phyloP scores from a whole-genome alignment of 1,139 yeast genomes.

The Wickerhamomyces sp. region DNA sequence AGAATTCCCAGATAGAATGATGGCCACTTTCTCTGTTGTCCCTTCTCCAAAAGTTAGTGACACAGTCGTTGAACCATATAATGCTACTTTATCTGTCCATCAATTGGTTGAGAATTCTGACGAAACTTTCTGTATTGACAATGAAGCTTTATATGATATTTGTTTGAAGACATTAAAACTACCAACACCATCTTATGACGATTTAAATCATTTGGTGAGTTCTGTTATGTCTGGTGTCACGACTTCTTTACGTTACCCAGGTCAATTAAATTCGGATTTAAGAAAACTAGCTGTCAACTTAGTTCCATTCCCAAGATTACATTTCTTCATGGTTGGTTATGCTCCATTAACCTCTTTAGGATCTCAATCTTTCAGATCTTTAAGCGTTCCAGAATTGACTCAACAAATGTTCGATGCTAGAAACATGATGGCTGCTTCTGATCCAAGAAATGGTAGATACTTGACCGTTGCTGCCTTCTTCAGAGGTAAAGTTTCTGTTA shows the following conservation, averaged over 20 bases:
- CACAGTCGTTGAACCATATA: conserved; percentile 98
- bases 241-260: conserved; percentile 94
- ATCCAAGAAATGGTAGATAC: conserved; percentile 92
- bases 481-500: conserved; percentile 97
- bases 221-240: conserved; percentile 97
- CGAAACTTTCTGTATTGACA: conserved; percentile 98
- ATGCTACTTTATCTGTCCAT: conserved; percentile 93
- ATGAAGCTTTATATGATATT: conserved; percentile 97
- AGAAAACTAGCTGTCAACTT: conserved; percentile 96
- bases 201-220: conserved; percentile 88
- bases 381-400: conserved; percentile 89
- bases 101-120: conserved; percentile 97
- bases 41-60: conserved; percentile 98
- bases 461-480: conserved; percentile 96
- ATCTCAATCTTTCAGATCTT: conserved; percentile 89
- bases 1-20: conserved; percentile 95
- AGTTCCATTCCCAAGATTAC: conserved; percentile 98
- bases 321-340: conserved; percentile 96
- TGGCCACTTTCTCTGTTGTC: conserved; percentile 94
- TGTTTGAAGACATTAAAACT: conserved; percentile 93
- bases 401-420: conserved; percentile 97
- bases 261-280: conserved; percentile 92
- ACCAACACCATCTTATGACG: conserved; percentile 80
- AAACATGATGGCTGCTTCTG: conserved; percentile 98
- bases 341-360: conserved; percentile 92